phyloP scores from a whole-genome alignment of 164 flowering plant species.

The Pachysandra terminalis region DNA sequence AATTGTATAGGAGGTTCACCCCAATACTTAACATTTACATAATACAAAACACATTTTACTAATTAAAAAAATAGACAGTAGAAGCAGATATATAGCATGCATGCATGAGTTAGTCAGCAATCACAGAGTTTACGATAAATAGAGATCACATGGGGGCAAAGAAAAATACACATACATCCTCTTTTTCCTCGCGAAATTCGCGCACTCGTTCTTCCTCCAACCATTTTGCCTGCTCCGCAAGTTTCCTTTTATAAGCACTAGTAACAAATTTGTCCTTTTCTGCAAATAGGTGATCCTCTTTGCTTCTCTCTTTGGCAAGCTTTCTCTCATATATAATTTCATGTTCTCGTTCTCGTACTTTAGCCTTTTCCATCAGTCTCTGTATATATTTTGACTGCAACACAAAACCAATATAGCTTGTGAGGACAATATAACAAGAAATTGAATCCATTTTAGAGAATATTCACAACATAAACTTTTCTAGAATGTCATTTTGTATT shows the following conservation, averaged over 20 bases:
- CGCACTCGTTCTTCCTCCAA: slow-evolving; percentile 66
- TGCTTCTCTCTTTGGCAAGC: slow-evolving; percentile 66
- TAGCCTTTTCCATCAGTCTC: slow-evolving; percentile 51
- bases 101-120: background rate
- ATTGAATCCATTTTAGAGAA: too few species aligned
- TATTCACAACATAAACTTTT: too few species aligned
- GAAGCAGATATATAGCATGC: background rate
- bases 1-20: too few species aligned
- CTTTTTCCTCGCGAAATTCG: slow-evolving; percentile 56
- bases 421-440: background rate
- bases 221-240: slow-evolving; percentile 78
- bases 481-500: too few species aligned
- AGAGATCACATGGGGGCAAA: background rate
- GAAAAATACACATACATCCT: slow-evolving; percentile 48
- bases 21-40: too few species aligned
- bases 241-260: slow-evolving; percentile 79
- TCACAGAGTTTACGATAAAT: background rate
- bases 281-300: slow-evolving; percentile 71
- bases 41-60: too few species aligned
- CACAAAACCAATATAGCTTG: slow-evolving; percentile 1
- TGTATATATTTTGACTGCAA: slow-evolving; percentile 68
- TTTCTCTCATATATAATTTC: slow-evolving; percentile 74
- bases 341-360: slow-evolving; percentile 58
- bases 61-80: background rate
- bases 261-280: slow-evolving; percentile 85